Evolutionary conservation across 2,329 filamentous ascomycete genomes (phyloP).

Genomic region (Trichophyton simii): DNA sequence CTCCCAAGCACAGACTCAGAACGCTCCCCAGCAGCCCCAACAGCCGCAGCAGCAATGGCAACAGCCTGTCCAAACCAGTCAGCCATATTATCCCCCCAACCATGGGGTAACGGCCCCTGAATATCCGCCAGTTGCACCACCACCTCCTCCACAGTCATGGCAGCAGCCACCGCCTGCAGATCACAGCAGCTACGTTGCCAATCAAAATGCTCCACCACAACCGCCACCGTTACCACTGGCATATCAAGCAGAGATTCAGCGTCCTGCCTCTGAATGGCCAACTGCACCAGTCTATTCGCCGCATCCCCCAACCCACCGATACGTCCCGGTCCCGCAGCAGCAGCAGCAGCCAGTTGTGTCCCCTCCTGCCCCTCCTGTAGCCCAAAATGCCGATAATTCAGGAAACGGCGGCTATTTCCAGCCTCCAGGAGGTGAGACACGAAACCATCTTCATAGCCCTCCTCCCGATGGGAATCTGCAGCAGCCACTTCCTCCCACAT

Average conservation of each 20-base stretch:
- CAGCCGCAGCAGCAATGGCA: background rate
- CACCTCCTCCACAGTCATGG: conserved; percentile 10
- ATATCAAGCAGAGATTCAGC: conserved; percentile 24
- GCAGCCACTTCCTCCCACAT: conserved; percentile 10
- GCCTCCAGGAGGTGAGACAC: background rate
- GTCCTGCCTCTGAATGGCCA: conserved; percentile 14
- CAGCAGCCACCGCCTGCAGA: conserved; percentile 14
- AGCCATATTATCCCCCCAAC: conserved; percentile 12
- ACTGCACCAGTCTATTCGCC: conserved; percentile 20
- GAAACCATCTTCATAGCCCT: conserved; percentile 7
- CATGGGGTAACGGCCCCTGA: conserved; percentile 1
- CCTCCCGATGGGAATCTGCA: conserved; percentile 11
- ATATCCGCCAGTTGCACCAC: conserved; percentile 11
- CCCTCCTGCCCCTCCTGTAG: conserved; percentile 1
- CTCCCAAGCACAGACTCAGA: conserved; percentile 14
- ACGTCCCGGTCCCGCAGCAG: conserved; percentile 19
- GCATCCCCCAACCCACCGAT: conserved; percentile 21
- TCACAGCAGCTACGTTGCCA: conserved; percentile 16
- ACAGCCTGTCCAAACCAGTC: conserved; percentile 6
- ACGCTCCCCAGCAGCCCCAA: conserved; percentile 8
- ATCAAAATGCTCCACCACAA: conserved; percentile 23
- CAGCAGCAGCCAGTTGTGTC: background rate
- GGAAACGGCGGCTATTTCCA: background rate
- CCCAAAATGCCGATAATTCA: background rate
- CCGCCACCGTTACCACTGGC: conserved; percentile 31